Base-by-base conservation (phyloP, 2,329 filamentous ascomycete species). In the Aspergillus floridensis region DNA sequence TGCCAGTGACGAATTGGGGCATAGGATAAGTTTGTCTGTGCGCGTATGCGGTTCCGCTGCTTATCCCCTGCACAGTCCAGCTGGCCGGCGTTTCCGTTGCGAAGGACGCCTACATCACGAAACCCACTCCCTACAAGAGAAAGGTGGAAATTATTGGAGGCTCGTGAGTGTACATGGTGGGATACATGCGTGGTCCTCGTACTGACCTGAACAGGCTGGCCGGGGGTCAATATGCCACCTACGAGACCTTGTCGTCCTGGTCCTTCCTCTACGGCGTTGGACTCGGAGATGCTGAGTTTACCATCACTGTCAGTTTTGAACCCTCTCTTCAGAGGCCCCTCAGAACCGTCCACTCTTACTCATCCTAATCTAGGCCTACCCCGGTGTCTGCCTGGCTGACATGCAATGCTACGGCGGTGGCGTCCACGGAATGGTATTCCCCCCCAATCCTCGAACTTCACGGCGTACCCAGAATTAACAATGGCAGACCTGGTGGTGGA, bases 251-350 rank as follows among this genome's bases (percentile, higher is more conserved):
- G 4, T 82, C 82, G 0, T 81, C 81, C 21, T 87, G 82, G 68
- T 79, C 81, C 1, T 86, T 83, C 70, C 80, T 80, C 16, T 79
- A 86, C 16, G 81, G 79, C 1, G 81, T 81, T 5, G 85, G 85
- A 0, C 70, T 88, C 1, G 85, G 85, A 2, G 79, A 84, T 47
- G 82, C 82, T 2, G 85, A 88, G 64, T 86, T 83, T 66, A 80
- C 78, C 19, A 79, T 87, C 47, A 85, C 82, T 0, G 70, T 72
- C 12, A 58, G 66, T 63, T 12, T 63, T 12, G 4, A 6, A 35
- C 38, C 38, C 14, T n/a, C 16, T 19, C 14, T 19, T 12, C 1
- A 6, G 6, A 8, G 6, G 16, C n/a, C 11, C 22, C 11, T 4
- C 19, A n/a, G 1, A 4, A n/a, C 5, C 16, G 1, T 16, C 11